phyloP scores from a whole-genome alignment of 2,329 filamentous ascomycete genomes.

The Cladophialophora bantiana region DNA sequence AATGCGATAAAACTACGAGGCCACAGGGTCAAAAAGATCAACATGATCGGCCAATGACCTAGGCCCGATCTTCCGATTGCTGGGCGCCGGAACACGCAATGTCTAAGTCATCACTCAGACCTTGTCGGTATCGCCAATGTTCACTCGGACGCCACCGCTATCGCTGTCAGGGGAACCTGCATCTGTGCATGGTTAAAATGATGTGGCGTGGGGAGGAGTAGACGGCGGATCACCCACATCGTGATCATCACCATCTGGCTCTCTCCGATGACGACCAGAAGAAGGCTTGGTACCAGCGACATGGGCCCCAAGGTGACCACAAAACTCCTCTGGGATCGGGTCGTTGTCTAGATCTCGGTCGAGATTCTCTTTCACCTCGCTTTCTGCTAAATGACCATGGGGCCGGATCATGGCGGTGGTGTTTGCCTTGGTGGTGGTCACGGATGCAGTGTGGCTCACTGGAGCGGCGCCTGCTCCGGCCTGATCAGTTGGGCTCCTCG shows the following conservation, averaged over 20 bases:
- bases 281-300: neutral
- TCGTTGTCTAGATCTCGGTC: neutral
- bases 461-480: neutral
- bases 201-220: neutral
- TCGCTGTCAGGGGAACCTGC: neutral
- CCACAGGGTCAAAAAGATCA: neutral
- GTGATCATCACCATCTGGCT: neutral
- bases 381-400: neutral
- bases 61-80: neutral
- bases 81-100: neutral
- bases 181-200: neutral
- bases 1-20: neutral
- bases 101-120: neutral
- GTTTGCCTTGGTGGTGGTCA: neutral
- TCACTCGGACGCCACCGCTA: neutral
- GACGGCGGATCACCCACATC: neutral
- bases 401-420: no score
- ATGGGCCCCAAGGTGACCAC: neutral
- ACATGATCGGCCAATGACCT: neutral
- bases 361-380: no score
- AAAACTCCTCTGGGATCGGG: slow-evolving; percentile 2
- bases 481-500: no score
- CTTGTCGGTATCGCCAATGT: neutral
- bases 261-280: neutral
- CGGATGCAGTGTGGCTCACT: neutral